Conservation (phyloP, 257 asterid genomes). For the Rubia yunnanensis region DNA sequence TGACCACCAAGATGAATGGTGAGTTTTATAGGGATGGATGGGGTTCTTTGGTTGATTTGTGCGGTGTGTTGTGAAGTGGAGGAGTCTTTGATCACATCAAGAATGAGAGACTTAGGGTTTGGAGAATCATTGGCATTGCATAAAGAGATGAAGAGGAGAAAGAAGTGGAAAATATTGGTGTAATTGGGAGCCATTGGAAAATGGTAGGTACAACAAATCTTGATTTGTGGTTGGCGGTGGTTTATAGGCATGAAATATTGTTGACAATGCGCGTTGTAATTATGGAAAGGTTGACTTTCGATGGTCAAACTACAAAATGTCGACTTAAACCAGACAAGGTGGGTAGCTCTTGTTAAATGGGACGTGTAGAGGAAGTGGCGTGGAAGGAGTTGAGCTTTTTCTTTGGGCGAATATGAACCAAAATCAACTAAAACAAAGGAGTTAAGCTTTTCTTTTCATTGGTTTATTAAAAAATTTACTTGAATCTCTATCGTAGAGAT, state of each 20-base stretch:
- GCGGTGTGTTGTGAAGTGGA: constrained; percentile 16
- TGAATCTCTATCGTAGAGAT: too few relatives aligned
- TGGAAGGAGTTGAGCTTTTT: neutral
- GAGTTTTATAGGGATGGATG: constrained; percentile 22
- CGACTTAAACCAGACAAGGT: constrained; percentile 2
- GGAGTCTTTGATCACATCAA: constrained; percentile 24
- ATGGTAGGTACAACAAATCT: neutral
- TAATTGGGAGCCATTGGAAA: constrained; percentile 6
- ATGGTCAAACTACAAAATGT: neutral
- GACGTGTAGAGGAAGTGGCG: neutral
- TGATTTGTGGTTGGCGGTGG: neutral
- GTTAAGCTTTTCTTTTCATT: too few relatives aligned
- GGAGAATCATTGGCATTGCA: constrained; percentile 10
- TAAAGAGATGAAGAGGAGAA: constrained; percentile 6
- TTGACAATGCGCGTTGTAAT: neutral
- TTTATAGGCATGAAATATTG: neutral
- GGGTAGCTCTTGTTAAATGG: too few relatives aligned
- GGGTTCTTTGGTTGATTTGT: constrained; percentile 23
- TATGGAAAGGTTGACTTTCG: constrained; percentile 2
- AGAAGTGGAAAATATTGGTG: neutral
- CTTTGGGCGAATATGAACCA: too few relatives aligned
- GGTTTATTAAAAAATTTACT: too few relatives aligned
- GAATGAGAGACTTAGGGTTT: constrained; percentile 17
- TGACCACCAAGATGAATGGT: constrained; percentile 30
- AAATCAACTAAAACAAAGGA: too few relatives aligned